Evolutionary conservation across 768 basidiomycete genomes (phyloP).

Genomic region (Termitomyces sp.): DNA sequence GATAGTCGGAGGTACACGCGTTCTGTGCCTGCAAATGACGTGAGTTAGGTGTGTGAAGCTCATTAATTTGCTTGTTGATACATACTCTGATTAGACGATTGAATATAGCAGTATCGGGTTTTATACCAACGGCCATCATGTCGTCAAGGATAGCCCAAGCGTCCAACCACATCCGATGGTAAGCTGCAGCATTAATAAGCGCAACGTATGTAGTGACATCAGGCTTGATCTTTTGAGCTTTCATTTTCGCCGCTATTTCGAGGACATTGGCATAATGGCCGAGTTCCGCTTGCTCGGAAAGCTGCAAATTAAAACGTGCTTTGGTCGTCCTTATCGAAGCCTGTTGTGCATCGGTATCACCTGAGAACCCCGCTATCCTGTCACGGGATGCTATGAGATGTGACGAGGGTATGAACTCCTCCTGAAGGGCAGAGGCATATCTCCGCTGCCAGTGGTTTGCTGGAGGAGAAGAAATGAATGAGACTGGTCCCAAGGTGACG

Average conservation of each 20-base stretch:
- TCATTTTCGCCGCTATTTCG: constrained; percentile 50
- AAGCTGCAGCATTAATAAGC: constrained; percentile 44
- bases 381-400: constrained; percentile 7
- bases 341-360: constrained; percentile 12
- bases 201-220: constrained; percentile 50
- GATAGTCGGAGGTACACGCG: constrained; percentile 27
- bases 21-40: constrained; percentile 38
- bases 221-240: constrained; percentile 44
- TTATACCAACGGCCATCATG: constrained; percentile 47
- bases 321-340: constrained; percentile 12
- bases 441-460: constrained; percentile 1
- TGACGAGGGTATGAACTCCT: constrained; percentile 2
- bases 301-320: constrained; percentile 26
- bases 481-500: neutral
- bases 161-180: constrained; percentile 38
- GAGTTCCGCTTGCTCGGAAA: constrained; percentile 30
- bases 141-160: constrained; percentile 66
- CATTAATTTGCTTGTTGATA: constrained; percentile 8
- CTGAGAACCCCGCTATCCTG: constrained; percentile 1
- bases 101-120: constrained; percentile 46
- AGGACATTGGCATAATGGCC: constrained; percentile 35
- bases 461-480: neutral
- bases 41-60: neutral
- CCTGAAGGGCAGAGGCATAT: constrained; percentile 4
- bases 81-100: constrained; percentile 55